phyloP scores from a whole-genome alignment of 495 filamentous ascomycete genomes.

The Hyaloscypha finlandica region DNA sequence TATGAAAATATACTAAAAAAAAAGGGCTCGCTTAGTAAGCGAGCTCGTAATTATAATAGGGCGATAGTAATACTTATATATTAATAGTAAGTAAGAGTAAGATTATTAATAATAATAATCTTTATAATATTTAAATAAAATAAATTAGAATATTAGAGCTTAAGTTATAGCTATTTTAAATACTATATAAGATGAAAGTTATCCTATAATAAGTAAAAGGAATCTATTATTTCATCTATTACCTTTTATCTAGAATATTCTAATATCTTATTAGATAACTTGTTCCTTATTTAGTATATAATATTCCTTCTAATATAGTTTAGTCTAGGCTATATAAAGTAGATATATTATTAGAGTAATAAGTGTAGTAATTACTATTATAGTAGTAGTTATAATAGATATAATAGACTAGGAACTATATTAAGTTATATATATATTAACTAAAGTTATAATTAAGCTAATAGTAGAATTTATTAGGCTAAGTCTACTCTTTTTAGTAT shows the following conservation, averaged over 20 bases:
- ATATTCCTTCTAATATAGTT: neutral
- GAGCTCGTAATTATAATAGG: too few relatives aligned
- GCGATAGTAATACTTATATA: too few relatives aligned
- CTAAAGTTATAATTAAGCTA: neutral
- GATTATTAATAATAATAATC: too few relatives aligned
- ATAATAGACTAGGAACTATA: neutral
- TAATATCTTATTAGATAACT: too few relatives aligned
- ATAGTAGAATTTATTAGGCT: neutral
- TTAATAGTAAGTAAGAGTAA: too few relatives aligned
- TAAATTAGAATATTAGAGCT: too few relatives aligned
- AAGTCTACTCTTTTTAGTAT: neutral
- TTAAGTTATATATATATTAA: constrained; percentile 2
- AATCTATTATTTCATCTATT: neutral
- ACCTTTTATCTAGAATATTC: neutral
- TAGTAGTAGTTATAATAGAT: neutral
- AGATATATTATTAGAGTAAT: constrained; percentile 6
- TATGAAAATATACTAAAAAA: too few relatives aligned
- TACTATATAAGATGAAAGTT: too few relatives aligned
- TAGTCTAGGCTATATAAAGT: neutral
- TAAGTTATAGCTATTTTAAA: too few relatives aligned
- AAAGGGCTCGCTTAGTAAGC: too few relatives aligned
- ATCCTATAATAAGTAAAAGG: too few relatives aligned
- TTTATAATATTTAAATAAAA: too few relatives aligned
- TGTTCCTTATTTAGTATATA: neutral
- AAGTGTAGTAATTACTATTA: neutral